Base-by-base conservation (phyloP, 2,329 filamentous ascomycete species). In the Mariannaea sp. region DNA sequence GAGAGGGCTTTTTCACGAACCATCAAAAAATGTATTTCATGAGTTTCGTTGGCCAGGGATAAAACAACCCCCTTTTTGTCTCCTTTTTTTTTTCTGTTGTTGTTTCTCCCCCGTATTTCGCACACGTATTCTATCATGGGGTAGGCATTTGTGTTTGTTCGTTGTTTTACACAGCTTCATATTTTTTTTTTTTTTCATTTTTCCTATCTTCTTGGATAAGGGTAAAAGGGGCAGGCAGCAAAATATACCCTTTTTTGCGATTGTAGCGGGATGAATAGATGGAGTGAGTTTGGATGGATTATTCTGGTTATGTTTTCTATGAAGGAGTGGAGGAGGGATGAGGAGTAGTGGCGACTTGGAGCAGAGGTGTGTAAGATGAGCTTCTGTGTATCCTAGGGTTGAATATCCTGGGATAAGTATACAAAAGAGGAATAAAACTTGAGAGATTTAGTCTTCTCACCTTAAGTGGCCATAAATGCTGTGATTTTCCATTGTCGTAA, bases 191-290 rank as follows among this genome's bases (percentile, higher is more conserved):
- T 32, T 32, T 27, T 27, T 12, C 13, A 8, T 12, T 32, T 6
- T 32, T 32, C 13, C 22, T 32, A 32, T 17, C 17, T 41, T 41
- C 16, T 17, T 27, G 30, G 30, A 36, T 10, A 36, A 16, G 42
- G 42, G 42, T 22, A 45, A 45, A n/a, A 36, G 30, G 42, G 41
- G 29, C 29, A 32, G 29, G 29, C 29, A 32, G 39, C 16, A 26
- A 35, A 53, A 53, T 47, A 53, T 42, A 35, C 49, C 49, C 36
- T 45, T 46, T 53, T 42, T 40, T 40, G 27, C 35, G 36, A 42
- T 52, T 52, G 42, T 26, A 32, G 29, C 29, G 29, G 41, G 49
- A 33, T 35, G 44, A 41, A 53, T 53, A 53, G 49, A 53, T 36
- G 43, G 47, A 42, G 38, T 41, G 49, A 45, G 35, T 42, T 47